Percentiles rank a stretch among this genome's conserved stretches.
phyloP scores from a whole-genome alignment of 2,329 filamentous ascomycete genomes.

The Ceratocystis papillata region DNA sequence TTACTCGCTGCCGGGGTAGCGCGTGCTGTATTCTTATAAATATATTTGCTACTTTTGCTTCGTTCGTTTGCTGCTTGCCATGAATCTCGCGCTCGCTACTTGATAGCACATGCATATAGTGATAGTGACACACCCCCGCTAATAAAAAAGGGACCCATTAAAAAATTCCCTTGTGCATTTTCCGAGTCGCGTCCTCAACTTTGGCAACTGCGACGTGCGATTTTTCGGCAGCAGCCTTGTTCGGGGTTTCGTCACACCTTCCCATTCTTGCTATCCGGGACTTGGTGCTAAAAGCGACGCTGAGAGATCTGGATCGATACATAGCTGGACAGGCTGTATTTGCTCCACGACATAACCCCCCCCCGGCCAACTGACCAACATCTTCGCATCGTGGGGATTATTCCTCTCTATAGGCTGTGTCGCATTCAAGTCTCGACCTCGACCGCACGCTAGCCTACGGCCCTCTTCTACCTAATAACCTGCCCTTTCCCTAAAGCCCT shows the following conservation, averaged over 20 bases:
- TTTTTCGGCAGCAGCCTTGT: conserved; percentile 1
- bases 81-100: background rate
- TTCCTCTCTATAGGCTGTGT: conserved; percentile 5
- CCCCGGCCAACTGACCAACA: background rate
- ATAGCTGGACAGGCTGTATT: background rate
- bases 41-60: background rate
- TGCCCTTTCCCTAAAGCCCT: background rate
- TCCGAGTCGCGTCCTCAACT: conserved; percentile 3
- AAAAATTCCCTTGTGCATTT: background rate
- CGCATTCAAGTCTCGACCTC: background rate
- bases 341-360: too few relatives aligned
- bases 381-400: background rate
- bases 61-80: background rate
- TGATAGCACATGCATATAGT: background rate
- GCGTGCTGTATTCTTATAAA: background rate
- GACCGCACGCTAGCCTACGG: background rate
- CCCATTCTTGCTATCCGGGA: background rate
- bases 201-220: background rate
- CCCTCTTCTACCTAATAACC: background rate
- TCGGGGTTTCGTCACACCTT: background rate
- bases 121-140: background rate
- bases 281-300: background rate
- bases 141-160: background rate
- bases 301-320: background rate
- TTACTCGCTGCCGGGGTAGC: background rate